Evolutionary conservation across 139 green algal species (phyloP).

Genomic region (Chlamydomonas sphaeroides): DNA sequence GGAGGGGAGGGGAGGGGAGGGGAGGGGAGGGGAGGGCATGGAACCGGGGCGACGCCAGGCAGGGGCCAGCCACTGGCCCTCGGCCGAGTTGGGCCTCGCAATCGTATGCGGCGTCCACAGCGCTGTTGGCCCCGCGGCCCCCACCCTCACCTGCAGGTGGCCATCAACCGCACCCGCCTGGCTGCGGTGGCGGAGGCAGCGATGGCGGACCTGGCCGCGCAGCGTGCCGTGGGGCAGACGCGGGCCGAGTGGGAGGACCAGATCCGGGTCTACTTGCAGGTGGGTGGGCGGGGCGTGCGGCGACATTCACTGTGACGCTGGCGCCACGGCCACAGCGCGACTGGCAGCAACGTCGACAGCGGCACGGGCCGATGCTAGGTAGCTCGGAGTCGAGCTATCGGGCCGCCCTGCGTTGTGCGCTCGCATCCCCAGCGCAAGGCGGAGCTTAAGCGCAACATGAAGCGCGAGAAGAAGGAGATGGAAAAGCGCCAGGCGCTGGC

Average conservation of each 20-base stretch:
- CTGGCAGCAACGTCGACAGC: too few species aligned
- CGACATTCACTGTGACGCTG: too few species aligned
- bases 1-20: not conserved
- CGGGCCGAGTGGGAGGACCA: conserved; percentile 56
- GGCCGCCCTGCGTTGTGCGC: too few species aligned
- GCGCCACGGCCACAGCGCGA: too few species aligned
- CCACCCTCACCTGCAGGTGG: conserved; percentile 22
- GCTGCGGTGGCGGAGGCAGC: conserved; percentile 52
- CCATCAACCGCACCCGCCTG: conserved; percentile 69
- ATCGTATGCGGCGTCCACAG: too few species aligned
- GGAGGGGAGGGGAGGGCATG: not conserved
- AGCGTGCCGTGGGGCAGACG: conserved; percentile 47
- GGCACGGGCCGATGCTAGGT: too few species aligned
- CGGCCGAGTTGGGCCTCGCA: too few species aligned
- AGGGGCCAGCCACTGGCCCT: too few species aligned
- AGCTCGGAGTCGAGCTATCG: too few species aligned
- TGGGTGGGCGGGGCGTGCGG: too few species aligned
- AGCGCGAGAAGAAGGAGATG: conserved; percentile 74
- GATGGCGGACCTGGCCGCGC: conserved; percentile 63
- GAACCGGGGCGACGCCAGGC: not conserved
- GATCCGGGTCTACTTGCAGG: conserved; percentile 64
- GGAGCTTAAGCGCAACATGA: conserved; percentile 73
- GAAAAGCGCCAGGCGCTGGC: conserved; percentile 67
- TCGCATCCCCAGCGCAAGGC: conserved; percentile 56
- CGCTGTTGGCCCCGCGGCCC: not conserved